Evolutionary conservation across 257 asterid genomes (phyloP).

Genomic region (Osmanthus fragrans): DNA sequence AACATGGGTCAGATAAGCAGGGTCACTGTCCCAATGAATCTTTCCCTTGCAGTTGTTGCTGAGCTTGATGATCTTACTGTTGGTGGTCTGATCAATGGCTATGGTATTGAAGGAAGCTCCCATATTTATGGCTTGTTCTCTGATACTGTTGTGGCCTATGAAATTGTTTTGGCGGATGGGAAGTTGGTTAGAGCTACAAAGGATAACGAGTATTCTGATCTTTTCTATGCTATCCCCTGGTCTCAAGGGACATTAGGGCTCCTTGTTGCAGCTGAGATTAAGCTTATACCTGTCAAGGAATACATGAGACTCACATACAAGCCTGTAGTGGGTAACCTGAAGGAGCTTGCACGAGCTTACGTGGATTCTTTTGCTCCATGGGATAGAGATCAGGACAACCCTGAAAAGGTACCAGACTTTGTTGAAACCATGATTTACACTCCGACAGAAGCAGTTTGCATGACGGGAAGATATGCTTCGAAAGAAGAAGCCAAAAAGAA

Average conservation of each 20-base stretch:
- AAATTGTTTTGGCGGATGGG: slow-evolving; percentile 85
- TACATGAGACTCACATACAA: slow-evolving; percentile 88
- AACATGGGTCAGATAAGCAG: slow-evolving; percentile 92
- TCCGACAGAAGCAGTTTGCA: slow-evolving; percentile 76
- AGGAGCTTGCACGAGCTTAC: slow-evolving; percentile 81
- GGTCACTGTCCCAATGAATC: slow-evolving; percentile 51
- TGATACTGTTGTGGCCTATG: slow-evolving; percentile 92
- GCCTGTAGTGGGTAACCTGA: slow-evolving; percentile 72
- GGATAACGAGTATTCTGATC: slow-evolving; percentile 87
- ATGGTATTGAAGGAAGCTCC: slow-evolving; percentile 97
- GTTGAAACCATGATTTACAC: slow-evolving; percentile 86
- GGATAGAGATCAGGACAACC: slow-evolving; percentile 89
- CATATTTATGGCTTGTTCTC: slow-evolving; percentile 86
- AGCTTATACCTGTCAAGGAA: slow-evolving; percentile 85
- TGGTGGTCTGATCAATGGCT: slow-evolving; percentile 95
- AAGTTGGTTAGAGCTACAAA: slow-evolving; percentile 80
- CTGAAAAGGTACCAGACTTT: slow-evolving; percentile 17
- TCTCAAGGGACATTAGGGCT: slow-evolving; percentile 98
- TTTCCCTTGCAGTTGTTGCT: slow-evolving; percentile 83
- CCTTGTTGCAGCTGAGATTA: slow-evolving; percentile 92
- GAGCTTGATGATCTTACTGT: slow-evolving; percentile 97
- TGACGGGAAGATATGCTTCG: slow-evolving; percentile 81
- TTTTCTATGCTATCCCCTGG: slow-evolving; percentile 92
- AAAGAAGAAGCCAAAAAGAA: slow-evolving; percentile 88
- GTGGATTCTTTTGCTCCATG: slow-evolving; percentile 81